These are phyloP conservation scores for Macroventuria anomochaeta DNA, from an alignment of 2,329 filamentous ascomycete species.

Conservation along the genomic window DNA sequence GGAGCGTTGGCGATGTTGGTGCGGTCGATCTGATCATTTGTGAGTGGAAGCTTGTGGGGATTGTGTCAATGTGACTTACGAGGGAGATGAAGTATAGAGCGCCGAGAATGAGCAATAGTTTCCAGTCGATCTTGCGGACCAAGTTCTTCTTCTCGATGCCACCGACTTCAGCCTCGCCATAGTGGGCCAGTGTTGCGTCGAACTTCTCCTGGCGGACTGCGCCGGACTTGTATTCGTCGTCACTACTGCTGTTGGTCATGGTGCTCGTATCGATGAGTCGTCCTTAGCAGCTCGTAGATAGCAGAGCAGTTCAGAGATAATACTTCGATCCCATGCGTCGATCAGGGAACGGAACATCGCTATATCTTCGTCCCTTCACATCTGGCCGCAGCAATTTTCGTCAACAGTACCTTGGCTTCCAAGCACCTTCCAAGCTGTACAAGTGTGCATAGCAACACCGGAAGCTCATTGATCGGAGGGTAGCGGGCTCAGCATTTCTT, in stretches of 20 bases:
- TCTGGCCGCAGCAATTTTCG: slow-evolving; percentile 11
- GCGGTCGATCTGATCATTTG: slow-evolving; percentile 2
- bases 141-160: slow-evolving; percentile 29
- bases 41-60: not conserved
- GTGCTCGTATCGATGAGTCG: not conserved
- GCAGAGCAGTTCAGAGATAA: too few species aligned
- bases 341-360: not conserved
- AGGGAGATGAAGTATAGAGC: slow-evolving; percentile 48
- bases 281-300: not conserved
- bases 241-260: slow-evolving; percentile 20
- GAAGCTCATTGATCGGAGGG: not conserved
- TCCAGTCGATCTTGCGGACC: slow-evolving; percentile 44
- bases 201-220: slow-evolving; percentile 17
- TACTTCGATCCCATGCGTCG: not conserved
- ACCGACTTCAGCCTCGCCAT: slow-evolving; percentile 17
- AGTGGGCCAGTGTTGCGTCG: not conserved
- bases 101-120: slow-evolving; percentile 50
- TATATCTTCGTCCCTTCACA: slow-evolving; percentile 3
- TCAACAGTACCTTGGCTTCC: slow-evolving; percentile 7
- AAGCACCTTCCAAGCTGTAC: slow-evolving; percentile 4
- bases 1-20: slow-evolving; percentile 31
- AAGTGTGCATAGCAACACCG: not conserved
- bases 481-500: slow-evolving; percentile 13
- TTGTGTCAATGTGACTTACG: slow-evolving; percentile 39
- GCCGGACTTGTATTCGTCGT: slow-evolving; percentile 22